Base-by-base conservation (phyloP, 179 eudicot genomes). In the Corrigiola litoralis region DNA sequence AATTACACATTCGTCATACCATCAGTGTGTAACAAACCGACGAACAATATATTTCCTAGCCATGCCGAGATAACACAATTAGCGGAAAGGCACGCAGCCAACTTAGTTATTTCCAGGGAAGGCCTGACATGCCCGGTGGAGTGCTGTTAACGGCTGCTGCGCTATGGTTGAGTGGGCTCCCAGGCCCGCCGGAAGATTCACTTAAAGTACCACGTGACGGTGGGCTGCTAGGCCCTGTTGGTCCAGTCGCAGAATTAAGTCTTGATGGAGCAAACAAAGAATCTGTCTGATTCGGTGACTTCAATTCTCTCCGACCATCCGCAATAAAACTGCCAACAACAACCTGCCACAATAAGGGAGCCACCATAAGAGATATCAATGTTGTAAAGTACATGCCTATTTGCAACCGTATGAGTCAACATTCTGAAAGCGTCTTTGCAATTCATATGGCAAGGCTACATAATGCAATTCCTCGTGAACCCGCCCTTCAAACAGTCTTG, bases 271-370 rank as follows among this genome's bases (percentile, higher is more conserved):
- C 77, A 4, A 75, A 69, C 29, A 66, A 48, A 14, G 86, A 76
- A 31, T 86, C 90, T 56, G 62, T 69, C 40, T 80, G 77, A 61
- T 75, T 78, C 24, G 27, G 67, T 17, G 48, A 2, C 76, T 77
- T 85, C 0, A 65, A 18, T 28, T 84, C 87, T 71, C 75, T 87
- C 3, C 68, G 66, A 20, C 76, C 78, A 55, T 88, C 95, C 16
- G 90, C 70, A 56, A 88, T 66, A 62, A 86, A 88, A 72, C 90
- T 85, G 37, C 85, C 92, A 34, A 86, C 95, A 5, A 86, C 82
- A 17, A 88, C 97, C 95, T 88, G 87, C 73, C 78, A 66, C 42
- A 12, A 62, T 21, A 51, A n/a, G 5, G 31, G 33, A 54, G 63
- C 21, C 45, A 36, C 4, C 5, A 37, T 37, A 14, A 10, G 44